Evolutionary conservation across 352 stramenopile genomes (phyloP).

Genomic region (Peronospora belbahrii): DNA sequence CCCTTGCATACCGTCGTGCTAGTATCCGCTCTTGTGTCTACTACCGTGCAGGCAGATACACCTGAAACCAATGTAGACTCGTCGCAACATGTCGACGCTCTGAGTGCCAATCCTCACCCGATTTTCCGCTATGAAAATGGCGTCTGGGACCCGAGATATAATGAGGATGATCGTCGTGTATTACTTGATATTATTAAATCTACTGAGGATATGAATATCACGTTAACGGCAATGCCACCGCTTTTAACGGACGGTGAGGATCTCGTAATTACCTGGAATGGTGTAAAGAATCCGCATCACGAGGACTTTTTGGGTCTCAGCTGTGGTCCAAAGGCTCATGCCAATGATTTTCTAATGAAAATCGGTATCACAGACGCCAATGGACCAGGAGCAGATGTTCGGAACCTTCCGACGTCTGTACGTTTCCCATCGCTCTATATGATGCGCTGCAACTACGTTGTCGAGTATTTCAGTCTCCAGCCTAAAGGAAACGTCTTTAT

Average conservation of each 20-base stretch:
- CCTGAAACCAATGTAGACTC: constrained; percentile 12
- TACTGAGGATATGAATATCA: not conserved
- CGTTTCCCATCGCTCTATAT: constrained; percentile 66
- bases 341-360: constrained; percentile 48
- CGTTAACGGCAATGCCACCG: constrained; percentile 35
- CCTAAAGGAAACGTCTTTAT: constrained; percentile 32
- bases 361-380: constrained; percentile 26
- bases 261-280: constrained; percentile 60
- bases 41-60: constrained; percentile 8
- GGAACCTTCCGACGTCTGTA: constrained; percentile 26
- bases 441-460: constrained; percentile 67
- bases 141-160: constrained; percentile 17
- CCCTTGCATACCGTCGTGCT: constrained; percentile 8
- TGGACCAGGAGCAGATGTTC: constrained; percentile 15
- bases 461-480: constrained; percentile 57
- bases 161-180: constrained; percentile 12
- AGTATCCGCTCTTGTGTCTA: constrained; percentile 3
- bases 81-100: constrained; percentile 15
- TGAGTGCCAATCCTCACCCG: constrained; percentile 10
- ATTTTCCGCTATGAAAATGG: constrained; percentile 11
- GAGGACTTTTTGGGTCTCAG: constrained; percentile 65
- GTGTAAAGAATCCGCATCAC: constrained; percentile 34
- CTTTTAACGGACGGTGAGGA: constrained; percentile 58
- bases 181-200: not conserved
- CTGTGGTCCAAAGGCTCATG: constrained; percentile 45